phyloP scores from a whole-genome alignment of 2,329 filamentous ascomycete genomes.

The Nemania sp. region DNA sequence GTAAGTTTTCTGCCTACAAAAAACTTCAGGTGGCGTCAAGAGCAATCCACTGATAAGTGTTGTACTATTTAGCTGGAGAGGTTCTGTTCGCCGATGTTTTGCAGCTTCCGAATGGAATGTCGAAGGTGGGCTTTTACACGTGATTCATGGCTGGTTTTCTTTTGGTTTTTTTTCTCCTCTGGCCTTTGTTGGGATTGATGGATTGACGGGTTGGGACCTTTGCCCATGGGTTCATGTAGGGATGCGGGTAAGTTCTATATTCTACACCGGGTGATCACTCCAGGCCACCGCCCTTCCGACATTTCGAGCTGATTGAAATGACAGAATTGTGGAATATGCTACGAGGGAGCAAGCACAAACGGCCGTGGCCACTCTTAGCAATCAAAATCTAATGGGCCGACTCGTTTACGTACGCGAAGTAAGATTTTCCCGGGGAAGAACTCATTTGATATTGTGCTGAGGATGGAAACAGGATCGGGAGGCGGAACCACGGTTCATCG shows the following conservation, averaged over 20 bases:
- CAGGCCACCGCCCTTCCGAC: neutral
- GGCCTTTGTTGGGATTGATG: slow-evolving; percentile 83
- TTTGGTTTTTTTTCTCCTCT: slow-evolving; percentile 64
- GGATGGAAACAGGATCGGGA: slow-evolving; percentile 77
- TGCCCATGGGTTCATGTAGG: slow-evolving; percentile 92
- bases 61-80: slow-evolving; percentile 78
- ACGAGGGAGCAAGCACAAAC: slow-evolving; percentile 98
- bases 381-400: slow-evolving; percentile 98
- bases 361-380: slow-evolving; percentile 96
- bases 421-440: slow-evolving; percentile 41
- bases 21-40: slow-evolving; percentile 32
- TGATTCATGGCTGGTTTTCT: slow-evolving; percentile 86
- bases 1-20: slow-evolving; percentile 59
- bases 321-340: slow-evolving; percentile 99
- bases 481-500: slow-evolving; percentile 94
- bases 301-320: slow-evolving; percentile 39
- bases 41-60: slow-evolving; percentile 45
- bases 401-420: slow-evolving; percentile 99
- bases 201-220: slow-evolving; percentile 96
- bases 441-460: slow-evolving; percentile 30
- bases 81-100: slow-evolving; percentile 99
- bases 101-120: slow-evolving; percentile 99
- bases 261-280: neutral
- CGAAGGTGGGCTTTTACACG: slow-evolving; percentile 98
- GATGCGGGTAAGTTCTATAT: slow-evolving; percentile 86